phyloP scores from a whole-genome alignment of 129 eudicot genomes.

The Flaveria robusta region DNA sequence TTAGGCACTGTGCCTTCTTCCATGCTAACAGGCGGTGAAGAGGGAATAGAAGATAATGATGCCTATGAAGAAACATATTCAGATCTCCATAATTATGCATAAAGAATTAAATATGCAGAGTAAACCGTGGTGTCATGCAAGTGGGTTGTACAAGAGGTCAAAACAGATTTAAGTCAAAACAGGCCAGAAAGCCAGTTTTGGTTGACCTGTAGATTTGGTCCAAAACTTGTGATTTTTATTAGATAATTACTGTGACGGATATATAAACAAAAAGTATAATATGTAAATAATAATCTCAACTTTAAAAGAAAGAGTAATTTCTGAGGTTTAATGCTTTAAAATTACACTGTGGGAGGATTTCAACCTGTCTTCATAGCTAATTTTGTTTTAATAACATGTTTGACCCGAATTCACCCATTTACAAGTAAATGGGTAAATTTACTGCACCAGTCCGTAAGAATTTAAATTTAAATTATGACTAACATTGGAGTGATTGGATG shows the following conservation, averaged over 20 bases:
- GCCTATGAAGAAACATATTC: slow-evolving; percentile 40
- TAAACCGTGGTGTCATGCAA: background rate
- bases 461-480: slow-evolving; percentile 12
- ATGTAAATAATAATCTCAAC: background rate
- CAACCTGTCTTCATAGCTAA: background rate
- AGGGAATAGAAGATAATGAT: slow-evolving; percentile 33
- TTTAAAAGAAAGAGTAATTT: background rate
- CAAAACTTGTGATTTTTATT: background rate
- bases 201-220: background rate
- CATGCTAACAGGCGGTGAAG: slow-evolving; percentile 35
- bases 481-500: slow-evolving; percentile 30
- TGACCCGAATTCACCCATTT: background rate
- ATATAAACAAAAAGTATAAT: background rate
- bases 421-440: background rate
- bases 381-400: background rate
- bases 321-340: background rate
- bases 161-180: background rate
- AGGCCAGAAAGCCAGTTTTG: background rate
- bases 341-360: background rate
- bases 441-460: background rate
- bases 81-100: background rate
- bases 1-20: slow-evolving; percentile 41
- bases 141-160: background rate
- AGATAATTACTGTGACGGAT: background rate
- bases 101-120: background rate